A percentile compares a stretch with the other conserved stretches of the same genome.
Conservation (phyloP, 345 rosid species). For the Euphorbia lathyris region DNA sequence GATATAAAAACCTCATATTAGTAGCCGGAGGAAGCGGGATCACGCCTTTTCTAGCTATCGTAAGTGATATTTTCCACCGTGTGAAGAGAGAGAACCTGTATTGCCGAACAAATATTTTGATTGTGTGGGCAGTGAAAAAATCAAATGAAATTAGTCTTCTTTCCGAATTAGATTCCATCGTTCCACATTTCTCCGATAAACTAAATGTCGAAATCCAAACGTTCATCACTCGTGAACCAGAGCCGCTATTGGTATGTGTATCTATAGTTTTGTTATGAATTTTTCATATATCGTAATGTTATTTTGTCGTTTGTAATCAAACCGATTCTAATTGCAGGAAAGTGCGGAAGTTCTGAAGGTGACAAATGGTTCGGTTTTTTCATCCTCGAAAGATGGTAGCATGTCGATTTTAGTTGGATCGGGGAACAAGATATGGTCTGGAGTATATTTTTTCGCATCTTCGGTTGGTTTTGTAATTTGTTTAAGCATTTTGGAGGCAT, state of each 20-base stretch:
- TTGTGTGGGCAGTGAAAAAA: conserved; percentile 76
- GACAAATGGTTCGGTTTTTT: conserved; percentile 29
- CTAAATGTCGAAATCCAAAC: conserved; percentile 49
- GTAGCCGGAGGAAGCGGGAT: conserved; percentile 93
- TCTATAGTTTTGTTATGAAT: background rate
- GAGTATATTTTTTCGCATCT: conserved; percentile 52
- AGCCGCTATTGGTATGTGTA: conserved; percentile 56
- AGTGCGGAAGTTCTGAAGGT: conserved; percentile 42
- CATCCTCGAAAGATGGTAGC: conserved; percentile 33
- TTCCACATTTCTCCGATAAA: conserved; percentile 46
- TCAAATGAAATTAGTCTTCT: conserved; percentile 73
- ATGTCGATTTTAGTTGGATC: conserved; percentile 79
- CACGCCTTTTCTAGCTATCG: conserved; percentile 74
- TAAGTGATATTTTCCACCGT: conserved; percentile 69
- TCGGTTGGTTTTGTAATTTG: conserved; percentile 50
- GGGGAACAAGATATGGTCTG: conserved; percentile 66
- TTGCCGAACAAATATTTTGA: conserved; percentile 50
- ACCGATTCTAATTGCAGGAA: conserved; percentile 46
- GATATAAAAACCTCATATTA: conserved; percentile 73
- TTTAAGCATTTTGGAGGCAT: conserved; percentile 38
- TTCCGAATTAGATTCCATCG: conserved; percentile 49
- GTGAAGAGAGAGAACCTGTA: conserved; percentile 54
- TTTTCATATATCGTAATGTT: background rate
- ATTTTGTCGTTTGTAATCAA: background rate
- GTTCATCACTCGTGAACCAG: conserved; percentile 67